A percentile compares a stretch with the other conserved stretches of the same genome.
Conservation (phyloP, 2,329 filamentous ascomycete genomes). For the Achaetomium macrosporum region DNA sequence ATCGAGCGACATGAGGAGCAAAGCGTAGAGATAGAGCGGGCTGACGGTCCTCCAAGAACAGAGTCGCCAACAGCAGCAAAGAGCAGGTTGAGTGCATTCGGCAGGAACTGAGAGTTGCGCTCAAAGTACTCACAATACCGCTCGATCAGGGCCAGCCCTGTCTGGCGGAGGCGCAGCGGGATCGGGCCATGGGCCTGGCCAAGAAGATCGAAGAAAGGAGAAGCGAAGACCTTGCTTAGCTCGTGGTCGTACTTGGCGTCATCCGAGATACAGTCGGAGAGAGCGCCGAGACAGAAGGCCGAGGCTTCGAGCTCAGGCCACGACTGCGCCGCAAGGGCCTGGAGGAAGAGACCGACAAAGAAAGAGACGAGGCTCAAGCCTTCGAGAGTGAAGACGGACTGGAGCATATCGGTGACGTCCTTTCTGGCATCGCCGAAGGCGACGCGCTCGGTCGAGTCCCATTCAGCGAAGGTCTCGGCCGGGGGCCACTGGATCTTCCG, state of each 20-base stretch:
- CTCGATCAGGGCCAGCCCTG: conserved; percentile 64
- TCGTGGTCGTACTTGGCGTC: conserved; percentile 52
- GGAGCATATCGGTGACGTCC: conserved; percentile 72
- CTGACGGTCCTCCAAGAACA: conserved; percentile 59
- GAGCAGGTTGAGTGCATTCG: conserved; percentile 65
- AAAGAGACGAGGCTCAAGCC: conserved; percentile 50
- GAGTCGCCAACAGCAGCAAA: conserved; percentile 63
- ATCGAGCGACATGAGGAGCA: conserved; percentile 69
- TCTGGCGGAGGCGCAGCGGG: conserved; percentile 58
- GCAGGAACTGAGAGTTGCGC: conserved; percentile 59
- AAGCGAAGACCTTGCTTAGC: conserved; percentile 56
- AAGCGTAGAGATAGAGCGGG: conserved; percentile 66
- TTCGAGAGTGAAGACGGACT: conserved; percentile 61
- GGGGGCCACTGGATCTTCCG: conserved; percentile 64
- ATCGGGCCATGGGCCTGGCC: conserved; percentile 45
- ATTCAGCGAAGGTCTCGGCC: conserved; percentile 49
- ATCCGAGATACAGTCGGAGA: conserved; percentile 61
- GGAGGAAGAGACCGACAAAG: conserved; percentile 51
- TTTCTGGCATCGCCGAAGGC: conserved; percentile 68
- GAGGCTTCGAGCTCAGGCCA: conserved; percentile 58
- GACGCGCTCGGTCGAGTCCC: conserved; percentile 64
- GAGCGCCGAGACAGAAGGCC: conserved; percentile 57
- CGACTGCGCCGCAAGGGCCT: conserved; percentile 41
- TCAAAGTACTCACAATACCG: conserved; percentile 73
- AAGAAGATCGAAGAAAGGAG: conserved; percentile 51